Percentiles rank a stretch among this genome's conserved stretches.
These are phyloP conservation scores for Protomyces pachydermus DNA, from an alignment of 1,139 yeast genomes.

Conservation along the genomic window DNA sequence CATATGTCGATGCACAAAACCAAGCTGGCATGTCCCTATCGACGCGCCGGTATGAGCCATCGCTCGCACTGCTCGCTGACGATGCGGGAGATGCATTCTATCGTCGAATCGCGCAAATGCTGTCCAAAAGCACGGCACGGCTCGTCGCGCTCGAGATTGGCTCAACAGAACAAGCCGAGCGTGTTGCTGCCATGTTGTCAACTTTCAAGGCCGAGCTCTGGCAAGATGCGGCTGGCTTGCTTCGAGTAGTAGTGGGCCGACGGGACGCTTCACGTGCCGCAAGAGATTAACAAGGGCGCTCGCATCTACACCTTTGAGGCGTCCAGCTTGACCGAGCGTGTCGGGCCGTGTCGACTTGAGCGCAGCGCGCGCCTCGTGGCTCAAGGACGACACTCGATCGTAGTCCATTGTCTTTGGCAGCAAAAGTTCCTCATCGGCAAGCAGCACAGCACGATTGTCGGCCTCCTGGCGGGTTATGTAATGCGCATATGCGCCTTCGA, in stretches of 20 bases:
- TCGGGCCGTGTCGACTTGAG: conserved; percentile 74
- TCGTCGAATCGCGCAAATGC: conserved; percentile 4
- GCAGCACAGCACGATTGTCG: conserved; percentile 68
- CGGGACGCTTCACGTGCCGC: conserved; percentile 12
- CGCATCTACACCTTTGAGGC: conserved; percentile 93
- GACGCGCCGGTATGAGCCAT: conserved; percentile 70
- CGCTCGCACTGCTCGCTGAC: conserved; percentile 46
- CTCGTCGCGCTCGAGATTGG: conserved; percentile 19
- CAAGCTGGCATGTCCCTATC: conserved; percentile 51
- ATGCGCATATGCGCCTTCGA: conserved; percentile 79
- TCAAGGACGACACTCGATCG: conserved; percentile 48
- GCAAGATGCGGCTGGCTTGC: conserved; percentile 20
- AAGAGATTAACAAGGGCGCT: conserved; percentile 40
- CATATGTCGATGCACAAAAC: conserved; percentile 61
- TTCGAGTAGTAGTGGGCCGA: conserved; percentile 12
- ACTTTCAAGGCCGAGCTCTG: not conserved
- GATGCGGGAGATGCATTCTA: conserved; percentile 14
- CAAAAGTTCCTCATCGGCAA: conserved; percentile 64
- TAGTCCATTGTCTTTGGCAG: conserved; percentile 67
- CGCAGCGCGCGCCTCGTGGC: conserved; percentile 67
- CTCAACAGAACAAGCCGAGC: conserved; percentile 8
- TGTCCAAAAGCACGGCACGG: not conserved
- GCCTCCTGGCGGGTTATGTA: conserved; percentile 68
- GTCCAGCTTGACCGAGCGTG: conserved; percentile 89
- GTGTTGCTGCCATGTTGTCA: conserved; percentile 1